A percentile compares a stretch with the other conserved stretches of the same genome.
phyloP scores from a whole-genome alignment of 139 green algal genomes.

The Diplosphaera chodatii region DNA sequence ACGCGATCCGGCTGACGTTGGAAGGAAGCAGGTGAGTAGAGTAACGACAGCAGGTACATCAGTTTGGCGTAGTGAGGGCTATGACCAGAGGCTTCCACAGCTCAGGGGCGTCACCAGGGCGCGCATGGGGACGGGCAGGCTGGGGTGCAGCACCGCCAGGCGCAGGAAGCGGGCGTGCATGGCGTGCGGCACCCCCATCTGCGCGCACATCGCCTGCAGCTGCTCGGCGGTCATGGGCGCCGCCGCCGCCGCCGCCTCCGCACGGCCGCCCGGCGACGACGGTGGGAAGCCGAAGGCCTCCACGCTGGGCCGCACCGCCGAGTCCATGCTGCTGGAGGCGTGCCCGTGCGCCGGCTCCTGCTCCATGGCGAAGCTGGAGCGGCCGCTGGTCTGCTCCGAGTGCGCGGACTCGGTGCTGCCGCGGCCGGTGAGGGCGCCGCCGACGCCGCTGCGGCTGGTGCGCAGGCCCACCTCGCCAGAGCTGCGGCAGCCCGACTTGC shows the following conservation, averaged over 20 bases:
- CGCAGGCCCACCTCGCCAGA: too few species aligned
- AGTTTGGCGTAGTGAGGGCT: too few species aligned
- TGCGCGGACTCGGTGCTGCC: not conserved
- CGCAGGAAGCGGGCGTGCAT: conserved; percentile 9
- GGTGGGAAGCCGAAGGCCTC: conserved; percentile 31
- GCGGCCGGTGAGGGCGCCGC: not conserved
- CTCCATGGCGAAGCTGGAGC: conserved; percentile 40
- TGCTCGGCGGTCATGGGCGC: conserved; percentile 5
- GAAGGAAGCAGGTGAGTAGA: too few species aligned
- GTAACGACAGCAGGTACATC: too few species aligned
- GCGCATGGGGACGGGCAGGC: conserved; percentile 47
- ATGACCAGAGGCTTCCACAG: too few species aligned
- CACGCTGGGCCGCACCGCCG: conserved; percentile 16
- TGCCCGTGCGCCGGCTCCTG: not conserved
- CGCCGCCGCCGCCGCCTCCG: too few species aligned
- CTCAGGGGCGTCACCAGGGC: conserved; percentile 16
- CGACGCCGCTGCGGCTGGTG: too few species aligned
- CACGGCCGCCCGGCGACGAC: too few species aligned
- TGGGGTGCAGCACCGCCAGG: conserved; percentile 41
- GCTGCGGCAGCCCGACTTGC: not conserved
- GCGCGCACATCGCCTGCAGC: conserved; percentile 24
- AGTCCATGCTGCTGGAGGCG: not conserved
- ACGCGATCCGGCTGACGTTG: too few species aligned
- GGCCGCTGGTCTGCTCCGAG: conserved; percentile 6
- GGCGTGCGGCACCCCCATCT: conserved; percentile 27